Percentiles rank a stretch among this genome's conserved stretches.
Conservation (phyloP, 805 yeast species). For the Pichia sporocuriosa region DNA sequence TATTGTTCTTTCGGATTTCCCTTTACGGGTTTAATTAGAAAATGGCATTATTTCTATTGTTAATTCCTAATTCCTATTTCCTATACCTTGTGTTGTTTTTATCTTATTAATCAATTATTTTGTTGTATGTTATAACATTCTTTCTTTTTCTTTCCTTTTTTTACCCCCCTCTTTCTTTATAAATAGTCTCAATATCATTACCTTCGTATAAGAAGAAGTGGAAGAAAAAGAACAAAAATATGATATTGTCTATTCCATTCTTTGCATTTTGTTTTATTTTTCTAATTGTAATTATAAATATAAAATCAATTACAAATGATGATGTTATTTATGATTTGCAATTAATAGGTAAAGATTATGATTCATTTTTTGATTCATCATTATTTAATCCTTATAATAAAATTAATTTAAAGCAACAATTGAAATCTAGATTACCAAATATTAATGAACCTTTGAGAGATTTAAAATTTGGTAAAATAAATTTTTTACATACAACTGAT, state of each 20-base stretch:
- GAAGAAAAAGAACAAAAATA: not conserved
- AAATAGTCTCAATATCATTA: too few species aligned
- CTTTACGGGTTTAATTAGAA: too few species aligned
- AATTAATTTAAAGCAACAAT: slow-evolving; percentile 23
- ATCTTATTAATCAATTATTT: too few species aligned
- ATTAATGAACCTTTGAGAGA: slow-evolving; percentile 39
- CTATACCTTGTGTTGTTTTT: too few species aligned
- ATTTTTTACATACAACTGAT: slow-evolving; percentile 91
- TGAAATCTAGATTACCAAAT: slow-evolving; percentile 29
- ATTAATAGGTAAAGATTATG: too few species aligned
- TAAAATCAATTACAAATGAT: slow-evolving; percentile 3
- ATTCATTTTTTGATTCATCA: not conserved
- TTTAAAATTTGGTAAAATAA: slow-evolving; percentile 63
- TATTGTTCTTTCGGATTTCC: too few species aligned
- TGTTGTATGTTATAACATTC: too few species aligned
- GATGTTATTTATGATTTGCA: not conserved
- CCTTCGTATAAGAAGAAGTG: too few species aligned
- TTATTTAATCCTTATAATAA: slow-evolving; percentile 1
- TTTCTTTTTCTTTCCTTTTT: too few species aligned
- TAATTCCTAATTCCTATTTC: too few species aligned
- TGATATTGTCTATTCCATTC: slow-evolving; percentile 2
- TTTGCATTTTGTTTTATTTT: slow-evolving; percentile 4
- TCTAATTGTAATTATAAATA: slow-evolving; percentile 3
- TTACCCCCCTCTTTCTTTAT: too few species aligned
- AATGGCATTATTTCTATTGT: too few species aligned